These are phyloP conservation scores for Melanopsichium pennsylvanicum DNA, from an alignment of 1,284 basidiomycete species.

Conservation along the genomic window DNA sequence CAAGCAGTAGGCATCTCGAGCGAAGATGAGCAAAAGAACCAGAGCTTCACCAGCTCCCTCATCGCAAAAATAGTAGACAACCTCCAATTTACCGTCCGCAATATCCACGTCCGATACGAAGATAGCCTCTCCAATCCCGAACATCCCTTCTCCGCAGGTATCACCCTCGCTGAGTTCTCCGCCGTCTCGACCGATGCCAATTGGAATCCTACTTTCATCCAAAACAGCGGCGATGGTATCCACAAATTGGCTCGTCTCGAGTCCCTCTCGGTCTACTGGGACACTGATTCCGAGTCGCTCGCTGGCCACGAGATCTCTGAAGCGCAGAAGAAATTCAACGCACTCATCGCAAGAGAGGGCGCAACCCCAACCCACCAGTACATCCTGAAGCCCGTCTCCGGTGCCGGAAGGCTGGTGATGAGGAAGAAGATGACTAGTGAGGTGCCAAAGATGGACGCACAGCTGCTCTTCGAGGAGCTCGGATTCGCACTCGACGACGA, in stretches of 20 bases:
- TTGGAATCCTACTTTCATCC: slow-evolving; percentile 95
- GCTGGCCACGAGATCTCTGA: slow-evolving; percentile 73
- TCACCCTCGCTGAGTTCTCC: slow-evolving; percentile 90
- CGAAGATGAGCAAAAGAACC: slow-evolving; percentile 78
- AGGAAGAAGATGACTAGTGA: slow-evolving; percentile 76
- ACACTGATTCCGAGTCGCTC: slow-evolving; percentile 88
- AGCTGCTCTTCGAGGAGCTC: slow-evolving; percentile 92
- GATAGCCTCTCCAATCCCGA: slow-evolving; percentile 92
- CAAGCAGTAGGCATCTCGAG: slow-evolving; percentile 40
- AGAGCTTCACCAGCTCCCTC: slow-evolving; percentile 83
- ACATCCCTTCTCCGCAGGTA: slow-evolving; percentile 93
- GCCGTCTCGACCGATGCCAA: slow-evolving; percentile 90
- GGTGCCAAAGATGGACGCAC: slow-evolving; percentile 81
- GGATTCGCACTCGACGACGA: slow-evolving; percentile 90
- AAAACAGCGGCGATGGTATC: slow-evolving; percentile 84
- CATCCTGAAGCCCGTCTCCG: slow-evolving; percentile 93
- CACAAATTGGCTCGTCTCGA: slow-evolving; percentile 91
- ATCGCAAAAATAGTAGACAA: slow-evolving; percentile 94
- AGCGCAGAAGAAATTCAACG: slow-evolving; percentile 79
- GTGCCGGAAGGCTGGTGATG: slow-evolving; percentile 87
- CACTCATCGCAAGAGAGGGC: slow-evolving; percentile 70
- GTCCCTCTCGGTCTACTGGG: slow-evolving; percentile 92
- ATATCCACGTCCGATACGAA: slow-evolving; percentile 81
- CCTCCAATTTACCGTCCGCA: slow-evolving; percentile 84
- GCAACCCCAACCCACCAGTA: slow-evolving; percentile 77